phyloP scores from a whole-genome alignment of 1,284 basidiomycete genomes.

The Psilocybe mexicana region DNA sequence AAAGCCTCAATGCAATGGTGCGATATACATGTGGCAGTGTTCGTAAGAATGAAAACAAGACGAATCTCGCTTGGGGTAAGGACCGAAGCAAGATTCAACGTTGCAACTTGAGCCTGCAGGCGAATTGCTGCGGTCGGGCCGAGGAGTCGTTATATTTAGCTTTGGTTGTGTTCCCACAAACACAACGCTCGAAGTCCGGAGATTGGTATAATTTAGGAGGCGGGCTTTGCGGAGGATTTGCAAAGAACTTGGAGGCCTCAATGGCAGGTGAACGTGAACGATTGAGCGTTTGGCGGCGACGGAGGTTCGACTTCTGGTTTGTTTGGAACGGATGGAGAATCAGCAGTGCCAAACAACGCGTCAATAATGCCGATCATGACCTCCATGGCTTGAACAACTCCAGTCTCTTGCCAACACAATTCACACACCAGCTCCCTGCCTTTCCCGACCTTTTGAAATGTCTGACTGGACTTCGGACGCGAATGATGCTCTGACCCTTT shows the following conservation, averaged over 20 bases:
- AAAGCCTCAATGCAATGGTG: neutral
- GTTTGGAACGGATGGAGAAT: neutral
- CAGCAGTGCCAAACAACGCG: conserved; percentile 33
- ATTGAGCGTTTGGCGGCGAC: no score
- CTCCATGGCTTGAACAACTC: neutral
- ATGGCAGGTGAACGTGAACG: no score
- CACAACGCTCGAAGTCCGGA: no score
- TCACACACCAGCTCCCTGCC: neutral
- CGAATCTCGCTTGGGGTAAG: no score
- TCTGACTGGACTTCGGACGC: conserved; percentile 72
- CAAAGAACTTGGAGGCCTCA: no score
- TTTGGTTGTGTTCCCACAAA: neutral
- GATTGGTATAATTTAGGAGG: no score
- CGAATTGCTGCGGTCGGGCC: neutral
- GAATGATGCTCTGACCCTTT: conserved; percentile 75
- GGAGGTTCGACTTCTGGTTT: no score
- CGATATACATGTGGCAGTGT: neutral
- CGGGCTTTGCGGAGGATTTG: no score
- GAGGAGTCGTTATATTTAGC: neutral
- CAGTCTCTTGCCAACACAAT: neutral
- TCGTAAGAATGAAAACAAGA: no score
- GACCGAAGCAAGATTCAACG: no score
- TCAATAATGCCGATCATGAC: conserved; percentile 22
- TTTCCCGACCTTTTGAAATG: conserved; percentile 25
- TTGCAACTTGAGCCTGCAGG: neutral